Evolutionary conservation across 2,329 filamentous ascomycete species (phyloP).

Genomic region (Emergomyces orientalis): DNA sequence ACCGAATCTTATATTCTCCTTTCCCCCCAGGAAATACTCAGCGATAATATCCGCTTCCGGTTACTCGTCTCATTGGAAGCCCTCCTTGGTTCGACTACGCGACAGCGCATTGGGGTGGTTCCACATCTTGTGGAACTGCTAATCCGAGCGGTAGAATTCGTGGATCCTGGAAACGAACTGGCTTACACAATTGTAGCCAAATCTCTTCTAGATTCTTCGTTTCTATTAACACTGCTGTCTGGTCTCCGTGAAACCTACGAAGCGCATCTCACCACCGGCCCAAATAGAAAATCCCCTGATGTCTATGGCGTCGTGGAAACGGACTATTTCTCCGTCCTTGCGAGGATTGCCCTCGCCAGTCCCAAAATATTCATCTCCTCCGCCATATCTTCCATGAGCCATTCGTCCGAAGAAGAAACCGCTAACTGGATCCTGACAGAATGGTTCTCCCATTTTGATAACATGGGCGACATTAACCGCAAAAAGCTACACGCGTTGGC

Average conservation of each 20-base stretch:
- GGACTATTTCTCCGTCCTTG: constrained; percentile 76
- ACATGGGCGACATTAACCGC: constrained; percentile 37
- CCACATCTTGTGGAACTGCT: constrained; percentile 52
- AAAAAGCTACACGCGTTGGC: constrained; percentile 42
- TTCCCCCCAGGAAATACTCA: constrained; percentile 42
- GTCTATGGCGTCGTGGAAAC: constrained; percentile 69
- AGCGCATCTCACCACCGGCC: constrained; percentile 72
- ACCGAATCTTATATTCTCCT: constrained; percentile 62
- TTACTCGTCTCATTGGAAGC: constrained; percentile 32
- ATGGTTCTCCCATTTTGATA: constrained; percentile 43
- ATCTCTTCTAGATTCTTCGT: constrained; percentile 55
- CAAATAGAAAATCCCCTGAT: constrained; percentile 58
- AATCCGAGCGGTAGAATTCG: constrained; percentile 52
- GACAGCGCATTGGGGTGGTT: constrained; percentile 33
- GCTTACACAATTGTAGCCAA: constrained; percentile 56
- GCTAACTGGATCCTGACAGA: constrained; percentile 39
- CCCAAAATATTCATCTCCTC: constrained; percentile 57
- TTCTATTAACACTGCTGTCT: constrained; percentile 55
- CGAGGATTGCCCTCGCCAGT: constrained; percentile 65
- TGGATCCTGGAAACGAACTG: constrained; percentile 48
- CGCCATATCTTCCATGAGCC: constrained; percentile 30
- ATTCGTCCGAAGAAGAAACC: constrained; percentile 25
- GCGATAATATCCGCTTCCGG: constrained; percentile 30
- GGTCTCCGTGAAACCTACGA: constrained; percentile 59
- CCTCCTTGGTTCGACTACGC: constrained; percentile 32